Evolutionary conservation across 768 basidiomycete species (phyloP), one percentile per base, ranked within the genome.

Genomic region (Phanerodontia chrysosporium): DNA sequence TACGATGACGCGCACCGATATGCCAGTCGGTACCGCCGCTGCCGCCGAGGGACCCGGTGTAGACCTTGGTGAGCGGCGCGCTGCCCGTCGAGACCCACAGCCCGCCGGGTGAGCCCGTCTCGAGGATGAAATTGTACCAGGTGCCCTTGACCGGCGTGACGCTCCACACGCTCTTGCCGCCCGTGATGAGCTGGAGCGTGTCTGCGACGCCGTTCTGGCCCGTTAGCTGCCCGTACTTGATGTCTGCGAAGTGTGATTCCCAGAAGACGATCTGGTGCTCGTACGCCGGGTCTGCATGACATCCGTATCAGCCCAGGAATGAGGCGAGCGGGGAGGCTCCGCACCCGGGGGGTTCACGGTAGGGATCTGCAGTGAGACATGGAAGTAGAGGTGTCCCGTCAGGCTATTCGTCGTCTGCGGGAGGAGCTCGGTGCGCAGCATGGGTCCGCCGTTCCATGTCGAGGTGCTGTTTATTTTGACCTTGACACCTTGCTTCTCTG

Each of bases 331-430:
- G 45, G 21, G 45, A 12, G 27, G 18, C n/a, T n/a, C n/a, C 39
- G 39, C 8, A 42, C 39, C 39, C 28, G 63, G 65, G 6, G 63
- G 61, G 60, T 64, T 66, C 16, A 64, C 65, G 3, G 65, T 58
- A 7, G 65, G 65, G 27, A 66, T 62, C 45, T 62, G 61, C 16
- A 66, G 59, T 27, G 65, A 66, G 1, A 66, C 65, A 30, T 64
- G 65, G 61, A 58, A 66, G 55, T 51, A 62, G 60, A 67, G 62
- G 45, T 65, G 57, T 2, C 66, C 66, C 24, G 61, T 56, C 21
- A 73, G 67, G 35, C 69, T 65, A 45, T 61, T 62, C 12, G 68
- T 66, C 36, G 72, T 72, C 58, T 73, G 72, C 13, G 72, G 72
- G 36, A 73, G 67, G 12, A 73, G 57, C 61, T 73, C 71, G 10